Evolutionary conservation across 2,329 filamentous ascomycete genomes (phyloP).

Genomic region (Ophiocordyceps polyrhachis-furcata): DNA sequence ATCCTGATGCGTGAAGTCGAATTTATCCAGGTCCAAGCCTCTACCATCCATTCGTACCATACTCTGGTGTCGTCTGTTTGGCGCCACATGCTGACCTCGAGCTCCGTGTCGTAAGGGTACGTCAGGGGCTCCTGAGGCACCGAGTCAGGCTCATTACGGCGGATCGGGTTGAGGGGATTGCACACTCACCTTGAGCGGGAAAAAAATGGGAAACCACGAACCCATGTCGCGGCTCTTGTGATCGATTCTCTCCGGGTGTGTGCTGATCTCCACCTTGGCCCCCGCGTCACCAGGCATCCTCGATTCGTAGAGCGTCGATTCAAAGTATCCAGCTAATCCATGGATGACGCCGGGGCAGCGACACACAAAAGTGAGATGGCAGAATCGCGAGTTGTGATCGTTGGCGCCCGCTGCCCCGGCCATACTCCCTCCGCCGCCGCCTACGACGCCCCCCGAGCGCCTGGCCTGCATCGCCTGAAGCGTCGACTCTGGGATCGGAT

Average conservation of each 20-base stretch:
- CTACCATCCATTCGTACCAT: constrained; percentile 97
- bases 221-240: constrained; percentile 95
- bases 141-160: background rate
- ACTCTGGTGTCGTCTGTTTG: constrained; percentile 90
- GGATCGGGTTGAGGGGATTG: background rate
- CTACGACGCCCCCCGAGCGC: constrained; percentile 43
- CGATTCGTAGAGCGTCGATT: constrained; percentile 72
- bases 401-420: constrained; percentile 64
- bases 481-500: constrained; percentile 46
- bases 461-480: constrained; percentile 36
- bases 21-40: constrained; percentile 53
- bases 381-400: constrained; percentile 75
- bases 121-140: constrained; percentile 56
- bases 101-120: constrained; percentile 65
- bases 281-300: constrained; percentile 16
- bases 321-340: constrained; percentile 86
- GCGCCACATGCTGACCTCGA: constrained; percentile 88
- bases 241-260: constrained; percentile 80
- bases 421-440: constrained; percentile 54
- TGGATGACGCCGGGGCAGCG: constrained; percentile 69
- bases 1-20: constrained; percentile 45
- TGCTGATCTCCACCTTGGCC: constrained; percentile 67
- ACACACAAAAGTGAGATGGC: constrained; percentile 60
- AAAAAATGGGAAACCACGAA: constrained; percentile 98
- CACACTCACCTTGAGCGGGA: constrained; percentile 65